These are phyloP conservation scores for Dictyophora rubrovolvata DNA, from an alignment of 768 basidiomycete genomes.

Conservation along the genomic window DNA sequence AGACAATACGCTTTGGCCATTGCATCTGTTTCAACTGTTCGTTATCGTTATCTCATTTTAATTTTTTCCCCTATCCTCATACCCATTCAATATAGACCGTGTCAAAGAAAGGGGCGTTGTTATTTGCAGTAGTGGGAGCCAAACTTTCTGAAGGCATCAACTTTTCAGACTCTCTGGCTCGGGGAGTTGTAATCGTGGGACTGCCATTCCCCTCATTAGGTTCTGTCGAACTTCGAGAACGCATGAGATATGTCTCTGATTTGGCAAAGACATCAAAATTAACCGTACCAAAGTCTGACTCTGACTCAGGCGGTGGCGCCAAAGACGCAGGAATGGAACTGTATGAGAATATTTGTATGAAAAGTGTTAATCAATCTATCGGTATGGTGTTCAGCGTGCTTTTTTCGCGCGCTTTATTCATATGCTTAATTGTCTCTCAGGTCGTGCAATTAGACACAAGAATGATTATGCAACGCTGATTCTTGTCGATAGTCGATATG, in stretches of 20 bases:
- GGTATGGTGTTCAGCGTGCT: conserved; percentile 37
- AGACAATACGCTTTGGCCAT: conserved; percentile 57
- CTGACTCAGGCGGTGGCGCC: conserved; percentile 23
- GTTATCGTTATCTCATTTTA: background rate
- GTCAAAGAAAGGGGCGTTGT: conserved; percentile 43
- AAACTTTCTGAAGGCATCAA: conserved; percentile 91
- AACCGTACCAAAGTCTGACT: conserved; percentile 16
- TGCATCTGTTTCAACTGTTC: conserved; percentile 5
- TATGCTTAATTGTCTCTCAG: conserved; percentile 27
- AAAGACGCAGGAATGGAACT: conserved; percentile 71
- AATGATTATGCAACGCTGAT: conserved; percentile 88
- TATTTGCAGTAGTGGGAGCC: conserved; percentile 93
- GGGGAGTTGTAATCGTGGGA: conserved; percentile 79
- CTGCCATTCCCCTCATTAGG: conserved; percentile 88
- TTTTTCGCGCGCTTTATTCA: background rate
- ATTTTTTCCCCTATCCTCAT: conserved; percentile 11
- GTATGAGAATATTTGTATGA: conserved; percentile 88
- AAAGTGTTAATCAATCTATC: conserved; percentile 94
- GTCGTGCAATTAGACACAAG: conserved; percentile 85
- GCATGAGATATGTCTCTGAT: conserved; percentile 78
- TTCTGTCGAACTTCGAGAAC: conserved; percentile 84
- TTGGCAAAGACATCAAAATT: conserved; percentile 34
- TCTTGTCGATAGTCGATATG: conserved; percentile 78
- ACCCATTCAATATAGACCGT: background rate
- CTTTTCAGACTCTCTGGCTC: conserved; percentile 71